These are phyloP conservation scores for Globisporangium nunn DNA, from an alignment of 352 stramenopile species.

Conservation along the genomic window DNA sequence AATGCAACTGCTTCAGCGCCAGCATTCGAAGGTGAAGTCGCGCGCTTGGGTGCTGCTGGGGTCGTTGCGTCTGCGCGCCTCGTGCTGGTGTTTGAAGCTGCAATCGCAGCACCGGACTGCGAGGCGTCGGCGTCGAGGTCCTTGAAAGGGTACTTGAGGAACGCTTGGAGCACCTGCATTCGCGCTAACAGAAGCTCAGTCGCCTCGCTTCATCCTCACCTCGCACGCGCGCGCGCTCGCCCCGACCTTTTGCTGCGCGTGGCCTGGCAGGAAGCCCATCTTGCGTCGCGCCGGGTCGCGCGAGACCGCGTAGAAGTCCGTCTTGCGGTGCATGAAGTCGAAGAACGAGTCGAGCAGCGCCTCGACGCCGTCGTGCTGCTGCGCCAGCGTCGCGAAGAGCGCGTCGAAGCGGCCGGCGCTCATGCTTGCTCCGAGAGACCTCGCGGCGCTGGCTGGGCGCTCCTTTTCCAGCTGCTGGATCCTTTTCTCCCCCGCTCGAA, in stretches of 20 bases:
- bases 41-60: background rate
- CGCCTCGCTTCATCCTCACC: background rate
- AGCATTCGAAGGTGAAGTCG: background rate
- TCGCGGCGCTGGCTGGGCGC: no score
- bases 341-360: constrained; percentile 96
- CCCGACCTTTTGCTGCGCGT: constrained; percentile 43
- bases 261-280: constrained; percentile 61
- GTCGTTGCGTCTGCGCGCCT: background rate
- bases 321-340: constrained; percentile 96
- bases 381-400: constrained; percentile 92
- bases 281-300: constrained; percentile 30
- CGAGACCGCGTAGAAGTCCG: constrained; percentile 93
- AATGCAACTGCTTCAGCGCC: background rate
- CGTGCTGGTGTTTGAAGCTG: background rate
- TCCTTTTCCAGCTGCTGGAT: no score
- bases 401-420: constrained; percentile 41
- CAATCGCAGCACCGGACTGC: background rate
- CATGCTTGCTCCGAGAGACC: constrained; percentile 13
- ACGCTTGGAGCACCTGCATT: constrained; percentile 41
- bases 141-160: constrained; percentile 61
- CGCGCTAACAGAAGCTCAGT: background rate
- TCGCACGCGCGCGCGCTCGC: no score
- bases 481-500: background rate
- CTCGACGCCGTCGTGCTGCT: constrained; percentile 93
- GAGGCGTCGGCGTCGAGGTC: constrained; percentile 27